Evolutionary conservation across 192 early-diverging fungal species (phyloP).

Genomic region (Oehlia diaphana): DNA sequence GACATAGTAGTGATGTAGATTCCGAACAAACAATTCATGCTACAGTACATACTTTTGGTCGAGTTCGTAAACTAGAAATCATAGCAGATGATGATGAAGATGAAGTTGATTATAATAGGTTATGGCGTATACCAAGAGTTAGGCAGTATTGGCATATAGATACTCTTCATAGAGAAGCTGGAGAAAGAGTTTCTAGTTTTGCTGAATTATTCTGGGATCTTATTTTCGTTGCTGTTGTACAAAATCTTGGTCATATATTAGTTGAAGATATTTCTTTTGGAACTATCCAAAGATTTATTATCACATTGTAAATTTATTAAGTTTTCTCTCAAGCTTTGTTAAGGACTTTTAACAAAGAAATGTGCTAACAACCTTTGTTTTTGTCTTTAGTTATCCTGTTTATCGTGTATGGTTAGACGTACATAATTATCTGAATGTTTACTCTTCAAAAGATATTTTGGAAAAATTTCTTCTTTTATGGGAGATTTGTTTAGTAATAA

Average conservation of each 20-base stretch:
- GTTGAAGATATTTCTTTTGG: not conserved
- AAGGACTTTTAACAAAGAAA: not conserved
- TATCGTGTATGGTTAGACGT: conserved; percentile 26
- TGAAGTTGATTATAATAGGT: conserved; percentile 13
- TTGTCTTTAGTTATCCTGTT: conserved; percentile 20
- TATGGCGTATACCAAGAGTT: conserved; percentile 23
- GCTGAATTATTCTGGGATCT: conserved; percentile 34
- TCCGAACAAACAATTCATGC: conserved; percentile 32
- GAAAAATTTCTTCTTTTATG: conserved; percentile 33
- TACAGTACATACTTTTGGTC: conserved; percentile 32
- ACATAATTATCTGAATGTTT: conserved; percentile 25
- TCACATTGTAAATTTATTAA: conserved; percentile 27
- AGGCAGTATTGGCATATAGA: conserved; percentile 32
- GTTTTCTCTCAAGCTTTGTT: not conserved
- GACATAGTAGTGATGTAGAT: not conserved
- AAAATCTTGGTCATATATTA: conserved; percentile 21
- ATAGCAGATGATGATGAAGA: conserved; percentile 31
- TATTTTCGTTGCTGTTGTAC: conserved; percentile 29
- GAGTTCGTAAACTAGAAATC: conserved; percentile 27
- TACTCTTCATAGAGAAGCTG: conserved; percentile 25
- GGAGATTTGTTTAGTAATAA: not conserved
- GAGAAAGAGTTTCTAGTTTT: conserved; percentile 20
- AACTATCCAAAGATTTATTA: conserved; percentile 14
- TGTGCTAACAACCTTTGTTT: not conserved
- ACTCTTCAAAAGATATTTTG: conserved; percentile 28